Conservation (phyloP, 495 filamentous ascomycete species). For the Podospora australis region DNA sequence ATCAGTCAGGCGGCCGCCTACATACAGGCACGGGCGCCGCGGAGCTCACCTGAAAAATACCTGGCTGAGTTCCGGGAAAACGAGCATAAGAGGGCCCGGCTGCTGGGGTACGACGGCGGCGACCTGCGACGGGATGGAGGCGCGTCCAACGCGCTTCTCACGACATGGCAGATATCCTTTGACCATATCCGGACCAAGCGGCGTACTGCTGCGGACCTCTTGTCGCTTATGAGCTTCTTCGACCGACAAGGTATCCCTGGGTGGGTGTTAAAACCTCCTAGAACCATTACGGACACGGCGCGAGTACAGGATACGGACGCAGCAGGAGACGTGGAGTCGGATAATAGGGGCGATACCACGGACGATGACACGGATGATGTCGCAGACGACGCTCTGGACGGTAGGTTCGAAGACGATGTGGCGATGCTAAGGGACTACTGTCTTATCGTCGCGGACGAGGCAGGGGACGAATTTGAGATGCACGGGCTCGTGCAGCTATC, state of each 20-base stretch:
- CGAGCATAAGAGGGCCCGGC: background rate
- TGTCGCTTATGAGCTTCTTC: constrained; percentile 35
- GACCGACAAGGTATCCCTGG: constrained; percentile 31
- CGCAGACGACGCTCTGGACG: constrained; percentile 4
- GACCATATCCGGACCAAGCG: constrained; percentile 19
- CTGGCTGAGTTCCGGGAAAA: background rate
- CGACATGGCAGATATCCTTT: constrained; percentile 26
- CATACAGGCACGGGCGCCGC: constrained; percentile 20
- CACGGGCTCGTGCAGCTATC: constrained; percentile 42
- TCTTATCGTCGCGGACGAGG: constrained; percentile 27
- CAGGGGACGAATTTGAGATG: constrained; percentile 25
- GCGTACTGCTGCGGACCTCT: constrained; percentile 27
- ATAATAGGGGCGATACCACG: background rate
- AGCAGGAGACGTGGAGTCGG: background rate
- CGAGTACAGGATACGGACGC: background rate
- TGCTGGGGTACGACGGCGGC: background rate
- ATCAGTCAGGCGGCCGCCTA: constrained; percentile 40
- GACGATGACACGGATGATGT: background rate
- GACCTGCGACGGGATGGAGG: background rate
- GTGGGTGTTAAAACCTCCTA: constrained; percentile 1
- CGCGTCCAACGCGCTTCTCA: constrained; percentile 6
- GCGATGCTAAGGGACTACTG: constrained; percentile 33
- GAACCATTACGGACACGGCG: background rate
- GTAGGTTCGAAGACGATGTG: constrained; percentile 40
- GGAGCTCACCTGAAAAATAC: constrained; percentile 2